Evolutionary conservation across 2,329 filamentous ascomycete genomes (phyloP), one percentile per base, ranked within the genome.

Genomic region (Pestalotiopsis sp.): DNA sequence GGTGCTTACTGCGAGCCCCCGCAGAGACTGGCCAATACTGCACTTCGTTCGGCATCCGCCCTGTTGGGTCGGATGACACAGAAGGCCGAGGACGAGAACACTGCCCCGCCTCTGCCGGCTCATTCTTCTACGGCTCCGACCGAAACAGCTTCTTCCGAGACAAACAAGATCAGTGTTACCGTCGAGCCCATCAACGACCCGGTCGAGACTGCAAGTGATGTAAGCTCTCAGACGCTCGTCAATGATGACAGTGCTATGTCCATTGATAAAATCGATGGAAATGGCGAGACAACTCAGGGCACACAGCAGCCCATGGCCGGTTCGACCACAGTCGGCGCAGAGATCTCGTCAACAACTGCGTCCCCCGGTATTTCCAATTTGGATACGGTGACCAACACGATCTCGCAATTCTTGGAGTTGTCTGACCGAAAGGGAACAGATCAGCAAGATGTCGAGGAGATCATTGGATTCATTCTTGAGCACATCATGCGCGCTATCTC

Each of bases 371-470:
- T 73, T 11, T 22, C 40, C 52, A 80, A 80, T 3, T 73, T 87
- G 13, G 83, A 86, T 24, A 76, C 84, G 62, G 82, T 82, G 65
- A 82, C 86, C 10, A 68, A 71, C 9, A 69, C 73, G 17, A 73
- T 78, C 0, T 74, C 78, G 78, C 59, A 81, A 75, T 66, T 84
- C 79, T 4, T 80, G 82, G 30, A 84, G 82, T 73, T 81, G 80
- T 73, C 82, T 81, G 75, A 81, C 70, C 82, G 74, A 39, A 83
- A 83, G 10, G 85, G 85, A 2, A 88, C 85, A 0, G 84, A 93
- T 40, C 96, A 99, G 76, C 94, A 99, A 80, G 96, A 99, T 79
- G 95, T 98, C 4, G 94, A 94, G 13, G 96, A 99, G 79, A 95
- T 98, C 59, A 94, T 98, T 82, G 94, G 94, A 68, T 96, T 95